Conservation (phyloP, 2,329 filamentous ascomycete genomes). For the Epichloe brachyelytri region DNA sequence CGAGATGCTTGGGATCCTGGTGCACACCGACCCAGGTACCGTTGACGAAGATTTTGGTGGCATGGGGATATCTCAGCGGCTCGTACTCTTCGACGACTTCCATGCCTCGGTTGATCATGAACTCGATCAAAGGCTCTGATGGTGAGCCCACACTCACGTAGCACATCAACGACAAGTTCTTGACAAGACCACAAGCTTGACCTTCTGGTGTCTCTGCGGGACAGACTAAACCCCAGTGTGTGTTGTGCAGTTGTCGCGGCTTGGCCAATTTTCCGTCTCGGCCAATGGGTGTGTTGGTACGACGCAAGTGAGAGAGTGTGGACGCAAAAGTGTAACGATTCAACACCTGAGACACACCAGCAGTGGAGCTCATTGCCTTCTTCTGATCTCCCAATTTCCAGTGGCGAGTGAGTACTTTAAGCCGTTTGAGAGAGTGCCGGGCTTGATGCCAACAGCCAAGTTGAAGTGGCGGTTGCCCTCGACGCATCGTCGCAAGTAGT, state of each 20-base stretch:
- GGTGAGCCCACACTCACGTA: slow-evolving; percentile 94
- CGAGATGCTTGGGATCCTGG: slow-evolving; percentile 74
- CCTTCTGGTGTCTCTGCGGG: slow-evolving; percentile 96
- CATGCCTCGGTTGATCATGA: slow-evolving; percentile 93
- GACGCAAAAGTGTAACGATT: slow-evolving; percentile 97
- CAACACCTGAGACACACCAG: slow-evolving; percentile 93
- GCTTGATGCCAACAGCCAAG: slow-evolving; percentile 80
- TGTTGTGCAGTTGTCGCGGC: slow-evolving; percentile 94
- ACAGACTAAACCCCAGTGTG: slow-evolving; percentile 95
- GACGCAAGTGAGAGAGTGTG: slow-evolving; percentile 87
- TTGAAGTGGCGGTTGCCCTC: slow-evolving; percentile 85
- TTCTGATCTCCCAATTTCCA: slow-evolving; percentile 99
- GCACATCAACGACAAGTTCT: slow-evolving; percentile 96
- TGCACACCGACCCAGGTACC: slow-evolving; percentile 97
- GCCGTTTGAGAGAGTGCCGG: slow-evolving; percentile 80
- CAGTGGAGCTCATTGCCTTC: slow-evolving; percentile 88
- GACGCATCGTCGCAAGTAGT: slow-evolving; percentile 84
- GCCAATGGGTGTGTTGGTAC: slow-evolving; percentile 95
- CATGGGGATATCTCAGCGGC: slow-evolving; percentile 70
- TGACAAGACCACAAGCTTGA: slow-evolving; percentile 94
- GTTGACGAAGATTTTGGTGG: slow-evolving; percentile 96
- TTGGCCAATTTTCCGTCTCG: slow-evolving; percentile 98
- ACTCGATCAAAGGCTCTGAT: slow-evolving; percentile 80
- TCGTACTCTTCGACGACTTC: slow-evolving; percentile 94
- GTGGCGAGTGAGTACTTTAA: slow-evolving; percentile 95